Conservation (phyloP, 2,329 filamentous ascomycete genomes). For the Huntiella abstrusa region DNA sequence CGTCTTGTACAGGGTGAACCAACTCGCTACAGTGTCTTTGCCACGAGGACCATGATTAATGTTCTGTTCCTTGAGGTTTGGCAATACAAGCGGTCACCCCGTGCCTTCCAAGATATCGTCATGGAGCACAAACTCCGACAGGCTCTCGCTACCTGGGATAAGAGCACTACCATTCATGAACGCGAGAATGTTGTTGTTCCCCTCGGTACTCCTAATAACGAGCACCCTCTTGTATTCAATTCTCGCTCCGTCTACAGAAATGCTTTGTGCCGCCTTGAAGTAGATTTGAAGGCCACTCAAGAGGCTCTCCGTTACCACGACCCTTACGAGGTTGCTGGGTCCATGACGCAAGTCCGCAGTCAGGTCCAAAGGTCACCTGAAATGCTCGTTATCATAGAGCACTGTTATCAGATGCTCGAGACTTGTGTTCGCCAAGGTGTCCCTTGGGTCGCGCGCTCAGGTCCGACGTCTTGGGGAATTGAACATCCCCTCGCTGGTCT, state of each 20-base stretch:
- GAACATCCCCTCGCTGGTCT: constrained; percentile 93
- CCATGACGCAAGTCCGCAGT: constrained; percentile 87
- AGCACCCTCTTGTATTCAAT: constrained; percentile 79
- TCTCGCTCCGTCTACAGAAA: constrained; percentile 95
- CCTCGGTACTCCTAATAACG: constrained; percentile 84
- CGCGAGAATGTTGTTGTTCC: constrained; percentile 76
- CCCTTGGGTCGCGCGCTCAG: constrained; percentile 94
- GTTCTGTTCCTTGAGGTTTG: constrained; percentile 94
- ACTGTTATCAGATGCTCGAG: constrained; percentile 95
- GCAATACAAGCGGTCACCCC: constrained; percentile 98
- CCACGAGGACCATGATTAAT: constrained; percentile 96
- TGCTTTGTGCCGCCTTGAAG: constrained; percentile 75
- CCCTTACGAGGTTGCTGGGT: constrained; percentile 86
- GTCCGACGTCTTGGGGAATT: constrained; percentile 96
- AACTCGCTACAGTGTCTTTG: constrained; percentile 86
- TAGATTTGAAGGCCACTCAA: constrained; percentile 88
- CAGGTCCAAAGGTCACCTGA: constrained; percentile 87
- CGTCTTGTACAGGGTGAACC: constrained; percentile 87
- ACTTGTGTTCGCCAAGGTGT: constrained; percentile 87
- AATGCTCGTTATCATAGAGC: constrained; percentile 97
- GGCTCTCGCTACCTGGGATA: constrained; percentile 97
- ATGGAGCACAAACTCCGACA: constrained; percentile 95
- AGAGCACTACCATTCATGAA: constrained; percentile 82
- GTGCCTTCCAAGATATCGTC: constrained; percentile 89
- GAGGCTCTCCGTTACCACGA: constrained; percentile 95